These are phyloP conservation scores for Prunella vulgaris DNA, from an alignment of 257 asterid genomes.

Conservation along the genomic window DNA sequence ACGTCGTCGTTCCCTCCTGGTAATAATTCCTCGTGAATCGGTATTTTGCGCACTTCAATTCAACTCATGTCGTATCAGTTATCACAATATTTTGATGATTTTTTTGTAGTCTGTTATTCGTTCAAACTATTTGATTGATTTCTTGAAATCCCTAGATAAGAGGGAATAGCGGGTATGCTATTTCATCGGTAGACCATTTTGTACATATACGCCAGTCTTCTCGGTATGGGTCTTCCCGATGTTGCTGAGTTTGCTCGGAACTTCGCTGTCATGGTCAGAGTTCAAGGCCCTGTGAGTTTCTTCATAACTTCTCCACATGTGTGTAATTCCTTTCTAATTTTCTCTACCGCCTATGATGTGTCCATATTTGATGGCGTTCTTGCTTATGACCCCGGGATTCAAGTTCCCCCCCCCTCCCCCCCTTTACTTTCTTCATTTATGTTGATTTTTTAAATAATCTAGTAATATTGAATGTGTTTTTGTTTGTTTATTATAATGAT, in stretches of 20 bases:
- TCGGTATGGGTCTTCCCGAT: constrained; percentile 70
- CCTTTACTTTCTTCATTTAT: background rate
- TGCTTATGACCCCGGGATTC: background rate
- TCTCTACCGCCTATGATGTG: background rate
- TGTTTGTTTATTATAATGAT: constrained; percentile 1
- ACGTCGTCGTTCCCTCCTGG: constrained; percentile 26
- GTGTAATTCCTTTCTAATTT: background rate
- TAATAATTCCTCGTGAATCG: constrained; percentile 26
- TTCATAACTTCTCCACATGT: background rate
- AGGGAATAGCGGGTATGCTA: constrained; percentile 25
- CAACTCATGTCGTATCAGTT: background rate
- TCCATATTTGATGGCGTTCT: background rate
- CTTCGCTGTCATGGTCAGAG: constrained; percentile 89
- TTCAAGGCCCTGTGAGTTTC: constrained; percentile 91
- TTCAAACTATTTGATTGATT: constrained; percentile 19
- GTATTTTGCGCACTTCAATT: constrained; percentile 10
- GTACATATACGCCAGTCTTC: background rate
- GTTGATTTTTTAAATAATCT: background rate
- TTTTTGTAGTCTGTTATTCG: background rate
- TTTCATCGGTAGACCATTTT: constrained; percentile 26
- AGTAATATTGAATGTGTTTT: background rate
- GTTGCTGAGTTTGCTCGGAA: constrained; percentile 78
- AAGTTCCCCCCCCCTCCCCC: background rate
- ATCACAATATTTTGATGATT: background rate
- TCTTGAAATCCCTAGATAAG: constrained; percentile 25